Evolutionary conservation across 2,329 filamentous ascomycete species (phyloP).

Genomic region (Penicillium decumbens): DNA sequence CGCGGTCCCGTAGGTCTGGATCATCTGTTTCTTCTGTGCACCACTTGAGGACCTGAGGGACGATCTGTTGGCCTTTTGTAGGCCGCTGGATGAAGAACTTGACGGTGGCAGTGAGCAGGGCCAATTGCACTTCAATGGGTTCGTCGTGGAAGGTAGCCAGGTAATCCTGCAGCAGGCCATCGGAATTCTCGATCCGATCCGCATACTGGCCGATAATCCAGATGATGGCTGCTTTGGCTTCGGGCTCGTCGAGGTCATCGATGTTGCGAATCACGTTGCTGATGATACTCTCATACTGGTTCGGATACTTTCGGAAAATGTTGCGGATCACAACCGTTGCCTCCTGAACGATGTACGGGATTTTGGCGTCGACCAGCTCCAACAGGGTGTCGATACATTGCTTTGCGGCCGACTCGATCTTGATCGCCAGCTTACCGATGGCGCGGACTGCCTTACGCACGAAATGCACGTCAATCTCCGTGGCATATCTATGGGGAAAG

Average conservation of each 20-base stretch:
- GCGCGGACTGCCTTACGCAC: conserved; percentile 95
- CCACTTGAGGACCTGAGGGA: conserved; percentile 95
- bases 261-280: conserved; percentile 91
- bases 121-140: conserved; percentile 89
- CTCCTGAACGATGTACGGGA: conserved; percentile 98
- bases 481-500: conserved; percentile 61
- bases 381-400: conserved; percentile 89
- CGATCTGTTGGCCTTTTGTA: conserved; percentile 86
- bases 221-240: conserved; percentile 97
- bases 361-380: conserved; percentile 93
- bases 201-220: conserved; percentile 99
- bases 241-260: conserved; percentile 92
- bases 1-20: conserved; percentile 87
- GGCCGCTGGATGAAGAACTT: conserved; percentile 97
- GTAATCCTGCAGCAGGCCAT: conserved; percentile 90
- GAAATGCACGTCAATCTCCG: conserved; percentile 97
- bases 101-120: conserved; percentile 89
- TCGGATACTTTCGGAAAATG: conserved; percentile 98
- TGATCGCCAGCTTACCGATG: conserved; percentile 96
- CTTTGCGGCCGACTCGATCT: conserved; percentile 89
- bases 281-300: conserved; percentile 98
- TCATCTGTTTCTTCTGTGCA: conserved; percentile 99
- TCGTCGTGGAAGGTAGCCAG: conserved; percentile 91
- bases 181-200: conserved; percentile 93
- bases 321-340: conserved; percentile 98